A percentile compares a stretch with the other conserved stretches of the same genome.
Conservation (phyloP, 108 stramenopile genomes). For the Discostella stelligeroides region DNA sequence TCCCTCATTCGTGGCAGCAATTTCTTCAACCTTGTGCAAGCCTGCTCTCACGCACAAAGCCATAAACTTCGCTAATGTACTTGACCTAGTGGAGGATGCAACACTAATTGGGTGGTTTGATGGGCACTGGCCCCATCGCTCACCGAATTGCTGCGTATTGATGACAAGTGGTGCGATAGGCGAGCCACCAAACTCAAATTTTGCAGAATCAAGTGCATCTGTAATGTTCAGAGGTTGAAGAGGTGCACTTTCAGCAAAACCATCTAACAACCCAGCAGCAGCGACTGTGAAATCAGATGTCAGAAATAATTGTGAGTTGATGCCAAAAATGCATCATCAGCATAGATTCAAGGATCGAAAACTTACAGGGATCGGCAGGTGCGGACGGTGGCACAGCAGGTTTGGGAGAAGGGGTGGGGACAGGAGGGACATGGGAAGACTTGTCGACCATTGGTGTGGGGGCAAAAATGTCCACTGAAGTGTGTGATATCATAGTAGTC, state of each 20-base stretch:
- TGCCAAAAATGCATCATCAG: background rate
- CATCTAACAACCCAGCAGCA: conserved; percentile 68
- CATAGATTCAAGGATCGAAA: background rate
- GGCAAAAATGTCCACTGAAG: conserved; percentile 14
- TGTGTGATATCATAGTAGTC: conserved; percentile 5
- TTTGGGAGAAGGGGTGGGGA: conserved; percentile 37
- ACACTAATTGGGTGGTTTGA: conserved; percentile 62
- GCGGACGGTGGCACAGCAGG: conserved; percentile 54
- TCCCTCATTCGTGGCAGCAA: conserved; percentile 85
- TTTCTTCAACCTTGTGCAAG: conserved; percentile 83
- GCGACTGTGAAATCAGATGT: conserved; percentile 71
- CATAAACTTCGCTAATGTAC: conserved; percentile 66
- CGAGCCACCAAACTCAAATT: conserved; percentile 79
- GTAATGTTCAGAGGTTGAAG: conserved; percentile 53
- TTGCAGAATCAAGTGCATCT: conserved; percentile 40
- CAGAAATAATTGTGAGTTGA: background rate
- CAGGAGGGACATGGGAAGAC: conserved; percentile 10
- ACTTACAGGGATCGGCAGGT: conserved; percentile 21
- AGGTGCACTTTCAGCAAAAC: conserved; percentile 54
- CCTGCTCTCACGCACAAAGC: conserved; percentile 54
- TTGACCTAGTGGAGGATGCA: conserved; percentile 45
- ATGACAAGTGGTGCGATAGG: conserved; percentile 80
- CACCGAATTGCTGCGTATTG: conserved; percentile 90
- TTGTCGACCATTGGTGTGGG: conserved; percentile 2
- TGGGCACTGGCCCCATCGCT: conserved; percentile 82